A percentile compares a stretch with the other conserved stretches of the same genome.
These are phyloP conservation scores for Penicillium argentinense DNA, from an alignment of 495 filamentous ascomycete genomes.

Conservation along the genomic window DNA sequence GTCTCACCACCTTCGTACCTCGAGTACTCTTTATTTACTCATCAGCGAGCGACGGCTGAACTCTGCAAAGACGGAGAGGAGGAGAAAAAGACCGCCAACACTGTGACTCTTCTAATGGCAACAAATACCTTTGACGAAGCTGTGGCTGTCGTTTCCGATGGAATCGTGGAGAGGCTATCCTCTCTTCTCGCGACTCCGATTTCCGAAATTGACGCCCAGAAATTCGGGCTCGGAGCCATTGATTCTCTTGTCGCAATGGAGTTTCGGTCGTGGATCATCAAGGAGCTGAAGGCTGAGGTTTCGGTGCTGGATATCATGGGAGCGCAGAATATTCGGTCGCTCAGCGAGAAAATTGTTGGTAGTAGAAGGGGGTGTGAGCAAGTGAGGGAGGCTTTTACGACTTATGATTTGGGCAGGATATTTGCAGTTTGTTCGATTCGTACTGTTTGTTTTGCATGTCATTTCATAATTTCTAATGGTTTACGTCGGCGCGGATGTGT, in stretches of 20 bases:
- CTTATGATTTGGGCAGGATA: background rate
- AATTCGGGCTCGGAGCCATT: conserved; percentile 35
- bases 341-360: conserved; percentile 25
- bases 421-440: no score
- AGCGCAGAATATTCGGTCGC: conserved; percentile 21
- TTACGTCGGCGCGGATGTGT: no score
- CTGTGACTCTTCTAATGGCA: conserved; percentile 7
- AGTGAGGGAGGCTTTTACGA: background rate
- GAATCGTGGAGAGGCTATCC: conserved; percentile 25
- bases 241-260: conserved; percentile 52
- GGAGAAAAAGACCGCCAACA: conserved; percentile 13
- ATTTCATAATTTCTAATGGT: no score
- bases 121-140: conserved; percentile 13
- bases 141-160: conserved; percentile 18
- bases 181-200: conserved; percentile 32
- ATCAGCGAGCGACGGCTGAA: conserved; percentile 10
- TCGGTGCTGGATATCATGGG: conserved; percentile 41
- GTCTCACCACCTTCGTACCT: conserved; percentile 25
- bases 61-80: background rate
- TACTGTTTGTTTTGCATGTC: no score
- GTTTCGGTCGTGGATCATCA: conserved; percentile 44
- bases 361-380: background rate
- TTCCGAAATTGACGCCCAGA: conserved; percentile 38
- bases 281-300: conserved; percentile 36
- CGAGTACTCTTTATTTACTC: conserved; percentile 30